Evolutionary conservation across 164 flowering plant genomes (phyloP).

Genomic region (Berberis vulgaris): DNA sequence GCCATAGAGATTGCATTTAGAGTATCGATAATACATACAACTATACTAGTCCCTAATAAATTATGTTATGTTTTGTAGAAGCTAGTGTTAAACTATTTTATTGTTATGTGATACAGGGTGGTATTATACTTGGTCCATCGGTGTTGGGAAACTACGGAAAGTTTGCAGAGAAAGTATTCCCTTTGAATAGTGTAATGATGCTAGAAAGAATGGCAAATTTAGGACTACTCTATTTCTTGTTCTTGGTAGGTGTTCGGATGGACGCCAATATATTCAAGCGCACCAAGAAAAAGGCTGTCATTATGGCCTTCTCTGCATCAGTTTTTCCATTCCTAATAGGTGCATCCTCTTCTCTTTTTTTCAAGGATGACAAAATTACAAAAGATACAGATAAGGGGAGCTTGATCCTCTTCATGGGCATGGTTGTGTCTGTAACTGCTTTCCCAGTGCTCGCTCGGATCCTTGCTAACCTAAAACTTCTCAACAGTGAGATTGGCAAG

Average conservation of each 20-base stretch:
- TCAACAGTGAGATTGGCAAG: not conserved
- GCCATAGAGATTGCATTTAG: not conserved
- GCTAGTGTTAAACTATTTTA: not conserved
- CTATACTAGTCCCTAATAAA: no score
- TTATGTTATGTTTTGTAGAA: not conserved
- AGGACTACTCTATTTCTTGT: constrained; percentile 15
- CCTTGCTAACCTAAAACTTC: not conserved
- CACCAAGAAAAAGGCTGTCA: constrained; percentile 3
- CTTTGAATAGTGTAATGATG: not conserved
- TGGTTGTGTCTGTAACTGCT: constrained; percentile 1
- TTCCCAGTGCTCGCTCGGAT: constrained; percentile 4
- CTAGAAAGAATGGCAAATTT: constrained; percentile 18
- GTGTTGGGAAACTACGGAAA: not conserved
- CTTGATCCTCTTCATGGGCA: constrained; percentile 8
- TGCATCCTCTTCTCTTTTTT: not conserved
- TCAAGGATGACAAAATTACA: no score
- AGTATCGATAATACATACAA: not conserved
- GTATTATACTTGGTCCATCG: constrained; percentile 20
- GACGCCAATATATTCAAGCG: constrained; percentile 6
- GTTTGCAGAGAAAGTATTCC: not conserved
- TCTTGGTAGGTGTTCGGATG: constrained; percentile 16
- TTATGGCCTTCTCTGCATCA: constrained; percentile 12
- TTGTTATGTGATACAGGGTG: constrained; percentile 9
- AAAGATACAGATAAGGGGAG: not conserved
- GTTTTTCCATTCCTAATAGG: constrained; percentile 12